Evolutionary conservation across 768 basidiomycete genomes (phyloP), one percentile per base, ranked within the genome.

Genomic region (Porphyrellus cyaneotinctus): DNA sequence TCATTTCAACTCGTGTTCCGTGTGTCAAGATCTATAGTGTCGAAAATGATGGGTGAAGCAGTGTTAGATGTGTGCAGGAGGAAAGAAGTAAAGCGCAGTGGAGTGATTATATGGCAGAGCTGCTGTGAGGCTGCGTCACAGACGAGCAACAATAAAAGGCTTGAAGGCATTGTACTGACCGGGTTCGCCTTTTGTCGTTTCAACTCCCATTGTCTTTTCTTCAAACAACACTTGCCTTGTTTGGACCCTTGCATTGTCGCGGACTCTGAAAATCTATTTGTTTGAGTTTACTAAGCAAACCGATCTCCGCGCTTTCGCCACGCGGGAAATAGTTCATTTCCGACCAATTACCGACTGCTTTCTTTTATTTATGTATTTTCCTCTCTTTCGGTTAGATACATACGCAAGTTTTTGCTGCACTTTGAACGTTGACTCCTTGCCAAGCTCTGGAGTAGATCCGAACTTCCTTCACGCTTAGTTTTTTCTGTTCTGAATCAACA

Each of bases 201-300:
- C 30, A 18, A 23, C 18, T 28, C 18, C 10, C 67, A 60, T 68
- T 64, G 67, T 67, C 50, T 37, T 68, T 57, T 60, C 66, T 43
- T 53, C 24, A 23, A 53, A 68, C 61, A 68, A 68, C 52, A 50
- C 47, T 41, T 48, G 18, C 65, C 54, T 53, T 14, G 44, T 60
- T 60, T 41, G 11, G 61, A 17, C 38, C 41, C 60, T 52, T 62
- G 56, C 38, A 58, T 4, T 3, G 23, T 47, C 64, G 64, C 65
- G 57, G 63, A 53, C 61, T 55, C 9, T 50, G 24, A 0, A 46
- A 46, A 6, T 38, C 1, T 33, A 42, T 61, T n/a, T 62, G 41
- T 60, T 62, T 62, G 43, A 41, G 4, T 31, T 10, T 56, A 38
- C 63, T 58, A 32, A 38, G 48, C 41, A 22, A 18, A 8, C 41